These are phyloP conservation scores for Prillingera fragicola DNA, from an alignment of 1,284 basidiomycete genomes.

Conservation along the genomic window DNA sequence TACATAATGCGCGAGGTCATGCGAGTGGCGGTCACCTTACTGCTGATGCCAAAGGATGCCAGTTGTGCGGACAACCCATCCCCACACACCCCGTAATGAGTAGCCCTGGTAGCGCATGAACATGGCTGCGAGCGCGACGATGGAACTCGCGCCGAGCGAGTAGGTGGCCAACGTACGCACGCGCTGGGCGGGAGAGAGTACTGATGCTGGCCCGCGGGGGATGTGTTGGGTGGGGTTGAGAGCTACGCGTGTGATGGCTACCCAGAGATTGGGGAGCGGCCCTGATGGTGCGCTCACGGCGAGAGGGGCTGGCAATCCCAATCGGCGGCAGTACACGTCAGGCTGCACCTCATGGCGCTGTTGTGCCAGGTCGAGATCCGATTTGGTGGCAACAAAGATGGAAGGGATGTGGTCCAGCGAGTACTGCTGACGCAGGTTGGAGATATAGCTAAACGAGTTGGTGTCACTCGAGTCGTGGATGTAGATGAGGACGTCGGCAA, in stretches of 20 bases:
- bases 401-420: conserved; percentile 88
- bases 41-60: conserved; percentile 7
- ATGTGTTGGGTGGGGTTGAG: conserved; percentile 44
- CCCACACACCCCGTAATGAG: conserved; percentile 39
- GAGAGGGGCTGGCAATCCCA: conserved; percentile 80
- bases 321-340: conserved; percentile 85
- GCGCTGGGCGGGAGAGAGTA: conserved; percentile 33
- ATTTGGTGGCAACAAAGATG: conserved; percentile 97
- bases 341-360: conserved; percentile 98
- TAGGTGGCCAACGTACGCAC: conserved; percentile 28
- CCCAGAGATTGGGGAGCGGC: conserved; percentile 45
- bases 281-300: conserved; percentile 79
- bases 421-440: conserved; percentile 96
- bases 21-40: too few species aligned
- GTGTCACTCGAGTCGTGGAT: conserved; percentile 98
- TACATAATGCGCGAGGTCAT: too few species aligned
- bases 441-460: conserved; percentile 97
- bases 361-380: conserved; percentile 90
- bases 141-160: conserved; percentile 23
- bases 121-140: conserved; percentile 30
- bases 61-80: conserved; percentile 30
- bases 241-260: conserved; percentile 42
- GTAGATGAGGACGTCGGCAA: conserved; percentile 90
- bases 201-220: conserved; percentile 36
- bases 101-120: conserved; percentile 46